Percentiles rank a stretch among this genome's conserved stretches.
These are phyloP conservation scores for Citrullus mucosospermus DNA, from an alignment of 306 rosid genomes.

Conservation along the genomic window DNA sequence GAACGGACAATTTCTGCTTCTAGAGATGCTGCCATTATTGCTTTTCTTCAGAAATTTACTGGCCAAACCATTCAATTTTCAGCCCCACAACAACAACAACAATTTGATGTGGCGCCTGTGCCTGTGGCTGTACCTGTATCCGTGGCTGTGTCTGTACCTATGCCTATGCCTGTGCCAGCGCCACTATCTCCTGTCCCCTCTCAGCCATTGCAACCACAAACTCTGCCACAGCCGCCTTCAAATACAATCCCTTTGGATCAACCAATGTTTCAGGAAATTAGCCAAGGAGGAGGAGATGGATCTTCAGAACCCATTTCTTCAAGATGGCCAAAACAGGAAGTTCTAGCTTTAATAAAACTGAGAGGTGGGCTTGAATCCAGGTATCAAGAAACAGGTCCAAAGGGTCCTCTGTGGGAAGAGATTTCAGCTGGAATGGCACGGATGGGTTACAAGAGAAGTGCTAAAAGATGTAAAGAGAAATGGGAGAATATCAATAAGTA, in stretches of 20 bases:
- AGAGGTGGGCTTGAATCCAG: conserved; percentile 27
- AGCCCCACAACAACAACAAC: neutral
- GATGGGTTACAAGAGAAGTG: conserved; percentile 54
- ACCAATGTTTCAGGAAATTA: neutral
- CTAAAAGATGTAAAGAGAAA: conserved; percentile 92
- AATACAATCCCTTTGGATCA: conserved; percentile 12
- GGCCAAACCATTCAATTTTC: conserved; percentile 24
- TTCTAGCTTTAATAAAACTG: conserved; percentile 24
- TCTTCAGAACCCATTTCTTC: conserved; percentile 15
- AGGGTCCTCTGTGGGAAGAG: conserved; percentile 44
- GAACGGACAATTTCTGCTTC: conserved; percentile 29
- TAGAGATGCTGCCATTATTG: conserved; percentile 30
- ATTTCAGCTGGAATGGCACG: conserved; percentile 20
- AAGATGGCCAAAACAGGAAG: conserved; percentile 40
- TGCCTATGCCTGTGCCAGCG: neutral
- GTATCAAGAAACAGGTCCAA: conserved; percentile 33
- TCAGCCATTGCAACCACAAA: neutral
- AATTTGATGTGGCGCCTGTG: neutral
- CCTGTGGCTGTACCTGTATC: neutral
- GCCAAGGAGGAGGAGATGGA: conserved; percentile 2
- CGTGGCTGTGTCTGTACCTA: conserved; percentile 3
- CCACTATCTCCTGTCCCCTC: neutral
- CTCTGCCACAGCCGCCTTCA: neutral
- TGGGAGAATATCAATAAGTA: conserved; percentile 98
- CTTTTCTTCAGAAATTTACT: conserved; percentile 32